Percentiles rank a stretch among this genome's conserved stretches.
These are phyloP conservation scores for Periglandula ipomoeae DNA, from an alignment of 2,329 filamentous ascomycete species.

Conservation along the genomic window DNA sequence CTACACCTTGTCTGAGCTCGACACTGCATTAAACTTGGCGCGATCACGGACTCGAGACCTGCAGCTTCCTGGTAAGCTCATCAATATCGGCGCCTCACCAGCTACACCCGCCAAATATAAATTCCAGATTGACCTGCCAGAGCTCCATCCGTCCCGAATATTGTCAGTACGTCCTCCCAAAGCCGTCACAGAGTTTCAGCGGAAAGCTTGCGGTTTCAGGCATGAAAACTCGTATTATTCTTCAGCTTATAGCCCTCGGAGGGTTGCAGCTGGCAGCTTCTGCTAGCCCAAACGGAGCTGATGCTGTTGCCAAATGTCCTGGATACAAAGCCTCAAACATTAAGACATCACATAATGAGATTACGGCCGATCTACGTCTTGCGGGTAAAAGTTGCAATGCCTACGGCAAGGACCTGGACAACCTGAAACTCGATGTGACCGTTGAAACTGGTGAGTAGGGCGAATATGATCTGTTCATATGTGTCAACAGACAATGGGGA, in stretches of 20 bases:
- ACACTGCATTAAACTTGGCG: no score
- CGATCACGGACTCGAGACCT: no score
- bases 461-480: no score
- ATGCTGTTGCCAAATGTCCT: constrained; percentile 36
- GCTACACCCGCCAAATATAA: not conserved
- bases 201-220: not conserved
- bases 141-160: no score
- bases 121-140: not conserved
- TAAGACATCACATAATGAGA: constrained; percentile 35
- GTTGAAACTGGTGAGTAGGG: constrained; percentile 21
- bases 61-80: not conserved
- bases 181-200: not conserved
- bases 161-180: no score
- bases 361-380: constrained; percentile 61
- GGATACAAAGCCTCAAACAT: constrained; percentile 59
- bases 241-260: not conserved
- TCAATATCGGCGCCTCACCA: not conserved
- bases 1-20: no score
- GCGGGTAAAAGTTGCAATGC: constrained; percentile 64
- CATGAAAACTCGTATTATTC: not conserved
- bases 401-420: constrained; percentile 43
- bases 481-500: no score
- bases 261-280: not conserved
- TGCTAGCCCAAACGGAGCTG: not conserved
- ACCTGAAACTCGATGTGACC: constrained; percentile 21